Percentiles rank a stretch among this genome's conserved stretches.
phyloP scores from a whole-genome alignment of 208 protist genomes.

The Trypanosoma platydactyli region DNA sequence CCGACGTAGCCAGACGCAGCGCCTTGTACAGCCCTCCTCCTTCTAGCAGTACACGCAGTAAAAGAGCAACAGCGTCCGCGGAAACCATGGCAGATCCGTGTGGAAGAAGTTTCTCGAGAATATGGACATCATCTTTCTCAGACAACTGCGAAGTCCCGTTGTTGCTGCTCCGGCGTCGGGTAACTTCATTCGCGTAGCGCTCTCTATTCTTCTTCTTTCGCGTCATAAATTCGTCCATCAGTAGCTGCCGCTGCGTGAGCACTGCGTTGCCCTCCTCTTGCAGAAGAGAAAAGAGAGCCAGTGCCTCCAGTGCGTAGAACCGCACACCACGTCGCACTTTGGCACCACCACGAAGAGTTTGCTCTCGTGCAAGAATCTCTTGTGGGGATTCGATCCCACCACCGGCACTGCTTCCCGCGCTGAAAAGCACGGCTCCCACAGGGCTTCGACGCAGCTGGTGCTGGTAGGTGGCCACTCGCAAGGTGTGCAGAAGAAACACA shows the following conservation, averaged over 20 bases:
- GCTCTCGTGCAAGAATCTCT: constrained; percentile 15
- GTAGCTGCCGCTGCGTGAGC: constrained; percentile 21
- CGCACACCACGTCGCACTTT: constrained; percentile 9
- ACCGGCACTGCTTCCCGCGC: neutral
- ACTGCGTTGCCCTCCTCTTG: constrained; percentile 40
- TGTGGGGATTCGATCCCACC: neutral
- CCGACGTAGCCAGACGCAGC: constrained; percentile 42
- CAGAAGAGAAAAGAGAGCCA: constrained; percentile 40
- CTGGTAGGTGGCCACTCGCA: constrained; percentile 1
- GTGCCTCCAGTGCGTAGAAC: constrained; percentile 21
- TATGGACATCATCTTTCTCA: constrained; percentile 14
- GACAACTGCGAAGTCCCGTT: no score
- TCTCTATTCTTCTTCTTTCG: constrained; percentile 24
- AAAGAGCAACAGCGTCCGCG: constrained; percentile 33
- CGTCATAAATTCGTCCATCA: constrained; percentile 43
- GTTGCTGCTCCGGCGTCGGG: neutral
- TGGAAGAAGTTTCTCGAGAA: constrained; percentile 56
- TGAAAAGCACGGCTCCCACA: constrained; percentile 19
- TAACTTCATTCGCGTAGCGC: neutral
- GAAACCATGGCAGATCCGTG: constrained; percentile 39
- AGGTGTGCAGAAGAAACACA: constrained; percentile 38
- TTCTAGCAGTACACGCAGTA: constrained; percentile 50
- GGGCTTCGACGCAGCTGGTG: constrained; percentile 22
- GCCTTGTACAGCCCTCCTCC: constrained; percentile 43
- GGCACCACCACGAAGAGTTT: constrained; percentile 3